A percentile compares a stretch with the other conserved stretches of the same genome.
Evolutionary conservation across 2,329 filamentous ascomycete species (phyloP).

Genomic region (Colletotrichum chlorophyti): DNA sequence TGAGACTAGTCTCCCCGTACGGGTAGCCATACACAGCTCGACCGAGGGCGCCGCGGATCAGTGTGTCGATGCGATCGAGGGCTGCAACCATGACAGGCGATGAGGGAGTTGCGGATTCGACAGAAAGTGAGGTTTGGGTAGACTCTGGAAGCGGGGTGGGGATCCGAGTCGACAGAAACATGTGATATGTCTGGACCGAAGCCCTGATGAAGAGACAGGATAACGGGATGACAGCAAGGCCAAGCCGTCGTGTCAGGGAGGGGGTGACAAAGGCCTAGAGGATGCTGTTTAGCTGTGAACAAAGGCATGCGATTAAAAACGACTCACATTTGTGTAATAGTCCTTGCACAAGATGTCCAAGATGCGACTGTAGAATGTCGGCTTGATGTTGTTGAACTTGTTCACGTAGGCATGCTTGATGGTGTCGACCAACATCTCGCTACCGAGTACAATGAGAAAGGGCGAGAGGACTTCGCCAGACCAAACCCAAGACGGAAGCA

Average conservation of each 20-base stretch:
- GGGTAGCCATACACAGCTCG: conserved; percentile 72
- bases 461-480: conserved; percentile 90
- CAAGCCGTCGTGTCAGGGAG: conserved; percentile 86
- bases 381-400: conserved; percentile 98
- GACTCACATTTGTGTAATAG: conserved; percentile 88
- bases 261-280: conserved; percentile 84
- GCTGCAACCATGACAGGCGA: conserved; percentile 81
- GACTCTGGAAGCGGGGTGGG: conserved; percentile 74
- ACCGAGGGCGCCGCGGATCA: conserved; percentile 80
- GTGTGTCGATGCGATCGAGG: conserved; percentile 77
- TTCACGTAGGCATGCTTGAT: conserved; percentile 97
- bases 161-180: conserved; percentile 91
- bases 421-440: conserved; percentile 96
- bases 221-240: conserved; percentile 88
- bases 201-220: conserved; percentile 96
- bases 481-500: conserved; percentile 79
- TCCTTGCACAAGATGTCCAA: conserved; percentile 96
- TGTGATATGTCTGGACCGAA: conserved; percentile 94
- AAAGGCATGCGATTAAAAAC: no score
- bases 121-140: conserved; percentile 68
- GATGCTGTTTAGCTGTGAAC: neutral
- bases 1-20: conserved; percentile 42
- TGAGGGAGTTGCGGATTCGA: conserved; percentile 67
- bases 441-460: conserved; percentile 91
- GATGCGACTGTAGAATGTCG: conserved; percentile 86